phyloP scores from a whole-genome alignment of 306 rosid species.

The Sicyos edulis region DNA sequence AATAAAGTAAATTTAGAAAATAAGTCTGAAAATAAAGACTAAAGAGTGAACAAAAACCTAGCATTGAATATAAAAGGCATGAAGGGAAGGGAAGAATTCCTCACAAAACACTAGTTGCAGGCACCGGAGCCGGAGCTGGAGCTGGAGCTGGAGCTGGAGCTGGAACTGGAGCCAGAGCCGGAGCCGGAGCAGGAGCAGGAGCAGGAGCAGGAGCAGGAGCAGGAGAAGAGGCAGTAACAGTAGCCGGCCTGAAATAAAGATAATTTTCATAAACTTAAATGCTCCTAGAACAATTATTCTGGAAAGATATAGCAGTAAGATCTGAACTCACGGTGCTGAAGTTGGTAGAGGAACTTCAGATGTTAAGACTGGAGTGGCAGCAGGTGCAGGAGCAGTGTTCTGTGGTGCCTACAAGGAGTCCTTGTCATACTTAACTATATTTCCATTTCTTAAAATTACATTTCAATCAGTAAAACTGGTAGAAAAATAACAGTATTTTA shows the following conservation, averaged over 20 bases:
- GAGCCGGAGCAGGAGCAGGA: conserved; percentile 3
- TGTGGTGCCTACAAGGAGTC: conserved; percentile 31
- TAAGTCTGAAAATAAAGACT: background rate
- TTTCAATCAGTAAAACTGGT: background rate
- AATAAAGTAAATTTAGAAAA: background rate
- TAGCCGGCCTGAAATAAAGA: conserved; percentile 14
- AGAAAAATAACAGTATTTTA: background rate
- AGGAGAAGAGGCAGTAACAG: background rate
- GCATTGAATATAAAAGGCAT: background rate
- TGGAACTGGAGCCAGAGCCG: conserved; percentile 18
- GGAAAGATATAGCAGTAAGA: background rate
- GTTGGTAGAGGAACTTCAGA: conserved; percentile 39
- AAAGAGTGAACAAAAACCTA: background rate
- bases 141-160: conserved; percentile 23
- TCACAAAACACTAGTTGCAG: conserved; percentile 40
- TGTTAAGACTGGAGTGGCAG: conserved; percentile 32
- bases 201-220: no score
- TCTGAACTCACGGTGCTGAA: conserved; percentile 40
- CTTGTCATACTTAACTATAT: background rate
- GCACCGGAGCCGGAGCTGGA: conserved; percentile 7
- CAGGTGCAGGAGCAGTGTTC: conserved; percentile 41
- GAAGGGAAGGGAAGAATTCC: conserved; percentile 11
- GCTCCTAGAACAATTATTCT: background rate
- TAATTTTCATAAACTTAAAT: background rate
- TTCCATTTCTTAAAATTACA: background rate